A percentile compares a stretch with the other conserved stretches of the same genome.
Evolutionary conservation across 2,329 filamentous ascomycete species (phyloP).

Genomic region (Colletotrichum cuscutae): DNA sequence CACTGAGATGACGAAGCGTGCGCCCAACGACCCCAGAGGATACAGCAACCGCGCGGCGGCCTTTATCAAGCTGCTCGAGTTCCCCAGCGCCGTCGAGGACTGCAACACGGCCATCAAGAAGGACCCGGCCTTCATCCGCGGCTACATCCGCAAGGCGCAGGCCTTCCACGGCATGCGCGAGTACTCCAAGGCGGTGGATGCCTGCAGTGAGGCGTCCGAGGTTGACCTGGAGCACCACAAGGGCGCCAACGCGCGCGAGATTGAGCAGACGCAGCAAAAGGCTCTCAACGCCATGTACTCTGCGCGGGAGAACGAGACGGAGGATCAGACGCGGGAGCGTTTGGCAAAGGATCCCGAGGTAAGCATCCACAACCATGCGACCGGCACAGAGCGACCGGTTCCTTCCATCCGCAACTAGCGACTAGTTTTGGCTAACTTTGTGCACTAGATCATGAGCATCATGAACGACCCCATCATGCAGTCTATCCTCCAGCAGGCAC

Average conservation of each 20-base stretch:
- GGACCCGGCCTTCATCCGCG: slow-evolving; percentile 91
- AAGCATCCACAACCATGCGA: slow-evolving; percentile 47
- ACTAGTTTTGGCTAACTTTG: neutral
- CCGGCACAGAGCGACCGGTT: neutral
- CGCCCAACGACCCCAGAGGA: slow-evolving; percentile 90
- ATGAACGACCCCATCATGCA: slow-evolving; percentile 98
- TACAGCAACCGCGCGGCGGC: slow-evolving; percentile 98
- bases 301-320: slow-evolving; percentile 91
- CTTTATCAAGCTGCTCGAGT: slow-evolving; percentile 95
- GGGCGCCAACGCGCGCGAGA: slow-evolving; percentile 87
- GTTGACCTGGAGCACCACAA: slow-evolving; percentile 76
- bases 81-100: slow-evolving; percentile 92
- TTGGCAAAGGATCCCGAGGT: slow-evolving; percentile 92
- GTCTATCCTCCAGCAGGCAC: slow-evolving; percentile 94
- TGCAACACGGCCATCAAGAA: slow-evolving; percentile 92
- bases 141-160: slow-evolving; percentile 96
- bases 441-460: slow-evolving; percentile 79
- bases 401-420: neutral
- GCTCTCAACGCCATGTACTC: slow-evolving; percentile 90
- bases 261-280: slow-evolving; percentile 94
- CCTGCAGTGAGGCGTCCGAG: slow-evolving; percentile 81
- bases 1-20: slow-evolving; percentile 95
- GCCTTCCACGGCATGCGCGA: slow-evolving; percentile 98
- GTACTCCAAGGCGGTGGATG: slow-evolving; percentile 94
- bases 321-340: slow-evolving; percentile 93